These are phyloP conservation scores for Aspergillus transmontanensis DNA, from an alignment of 2,329 filamentous ascomycete genomes.

Conservation along the genomic window DNA sequence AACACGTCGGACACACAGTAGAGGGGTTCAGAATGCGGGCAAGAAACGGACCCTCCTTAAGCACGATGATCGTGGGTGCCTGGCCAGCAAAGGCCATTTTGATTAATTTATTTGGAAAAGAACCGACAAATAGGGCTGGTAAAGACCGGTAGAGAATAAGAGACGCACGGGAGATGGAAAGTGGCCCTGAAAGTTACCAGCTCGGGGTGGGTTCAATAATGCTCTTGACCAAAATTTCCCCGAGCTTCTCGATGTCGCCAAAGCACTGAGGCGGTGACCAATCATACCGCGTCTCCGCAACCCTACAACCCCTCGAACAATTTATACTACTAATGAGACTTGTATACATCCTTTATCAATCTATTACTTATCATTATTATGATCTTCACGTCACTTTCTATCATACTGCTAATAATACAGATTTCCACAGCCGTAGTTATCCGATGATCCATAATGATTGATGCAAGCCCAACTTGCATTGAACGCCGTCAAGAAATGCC, in stretches of 20 bases:
- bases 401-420: neutral
- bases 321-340: neutral
- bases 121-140: conserved; percentile 18
- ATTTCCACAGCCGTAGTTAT: neutral
- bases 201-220: conserved; percentile 36
- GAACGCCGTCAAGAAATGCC: neutral
- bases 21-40: conserved; percentile 30
- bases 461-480: neutral
- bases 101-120: conserved; percentile 26
- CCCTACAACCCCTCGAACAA: conserved; percentile 15
- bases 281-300: conserved; percentile 29
- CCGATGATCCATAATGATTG: neutral
- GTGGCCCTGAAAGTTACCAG: conserved; percentile 29
- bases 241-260: conserved; percentile 38
- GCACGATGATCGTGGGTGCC: conserved; percentile 95
- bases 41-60: conserved; percentile 81
- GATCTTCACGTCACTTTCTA: neutral
- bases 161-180: conserved; percentile 24
- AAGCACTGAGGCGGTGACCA: conserved; percentile 39
- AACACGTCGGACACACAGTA: conserved; percentile 20
- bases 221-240: conserved; percentile 47
- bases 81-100: conserved; percentile 95
- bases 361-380: neutral
- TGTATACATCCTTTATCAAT: neutral
- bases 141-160: conserved; percentile 10